These are phyloP conservation scores for Neurospora sp. DNA, from an alignment of 495 filamentous ascomycete genomes.

Conservation along the genomic window DNA sequence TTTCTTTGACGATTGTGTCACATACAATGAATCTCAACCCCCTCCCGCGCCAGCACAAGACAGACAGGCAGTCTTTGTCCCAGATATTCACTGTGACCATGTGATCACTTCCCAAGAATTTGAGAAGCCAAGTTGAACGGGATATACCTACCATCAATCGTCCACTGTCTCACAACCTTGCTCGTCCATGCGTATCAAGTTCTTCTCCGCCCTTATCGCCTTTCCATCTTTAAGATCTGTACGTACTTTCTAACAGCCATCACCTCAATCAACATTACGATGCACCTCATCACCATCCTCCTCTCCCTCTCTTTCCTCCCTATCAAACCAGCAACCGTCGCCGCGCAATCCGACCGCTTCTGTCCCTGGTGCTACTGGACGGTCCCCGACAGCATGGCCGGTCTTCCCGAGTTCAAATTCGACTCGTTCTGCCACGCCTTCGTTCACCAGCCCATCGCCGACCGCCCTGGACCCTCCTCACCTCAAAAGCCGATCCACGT, in stretches of 20 bases:
- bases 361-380: background rate
- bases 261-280: background rate
- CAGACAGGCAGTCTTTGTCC: background rate
- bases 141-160: background rate
- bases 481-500: background rate
- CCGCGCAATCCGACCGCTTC: background rate
- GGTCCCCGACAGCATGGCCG: background rate
- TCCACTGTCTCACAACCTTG: background rate
- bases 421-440: background rate
- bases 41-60: background rate
- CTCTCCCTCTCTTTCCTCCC: background rate
- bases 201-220: background rate
- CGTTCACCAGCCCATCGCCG: background rate
- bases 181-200: background rate
- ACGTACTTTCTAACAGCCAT: background rate
- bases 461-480: background rate
- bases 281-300: background rate
- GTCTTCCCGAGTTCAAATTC: background rate
- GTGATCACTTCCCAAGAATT: background rate
- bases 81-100: background rate
- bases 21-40: background rate
- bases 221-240: background rate
- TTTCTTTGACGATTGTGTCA: background rate
- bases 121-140: background rate
- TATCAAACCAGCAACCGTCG: background rate